Evolutionary conservation across 345 rosid genomes (phyloP).

Genomic region (Clarkia xantiana): DNA sequence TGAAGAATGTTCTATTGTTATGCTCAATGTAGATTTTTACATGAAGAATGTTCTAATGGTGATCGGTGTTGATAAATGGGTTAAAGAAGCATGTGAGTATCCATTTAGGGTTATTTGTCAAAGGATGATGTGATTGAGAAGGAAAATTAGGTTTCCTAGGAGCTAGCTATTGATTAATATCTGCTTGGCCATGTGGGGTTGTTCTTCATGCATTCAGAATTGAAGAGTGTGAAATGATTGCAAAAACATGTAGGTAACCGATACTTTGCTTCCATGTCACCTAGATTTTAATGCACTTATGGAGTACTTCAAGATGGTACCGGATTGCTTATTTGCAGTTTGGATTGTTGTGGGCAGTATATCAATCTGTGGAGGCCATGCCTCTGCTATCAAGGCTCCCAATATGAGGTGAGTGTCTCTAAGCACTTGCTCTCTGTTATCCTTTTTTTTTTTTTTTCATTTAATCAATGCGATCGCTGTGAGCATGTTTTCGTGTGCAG

Average conservation of each 20-base stretch:
- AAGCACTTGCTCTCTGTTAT: neutral
- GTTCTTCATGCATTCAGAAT: too few species aligned
- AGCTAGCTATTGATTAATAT: too few species aligned
- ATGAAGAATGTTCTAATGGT: too few species aligned
- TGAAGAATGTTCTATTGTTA: neutral
- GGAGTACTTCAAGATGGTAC: conserved; percentile 88
- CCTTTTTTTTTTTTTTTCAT: too few species aligned
- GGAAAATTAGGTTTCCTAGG: too few species aligned
- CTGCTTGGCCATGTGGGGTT: too few species aligned
- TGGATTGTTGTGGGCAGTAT: conserved; percentile 99
- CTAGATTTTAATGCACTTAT: conserved; percentile 67
- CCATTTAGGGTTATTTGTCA: neutral
- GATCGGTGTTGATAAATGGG: too few species aligned
- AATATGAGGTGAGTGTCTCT: conserved; percentile 59
- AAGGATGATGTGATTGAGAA: too few species aligned
- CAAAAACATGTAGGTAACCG: neutral
- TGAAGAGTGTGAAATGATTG: too few species aligned
- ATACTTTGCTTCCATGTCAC: conserved; percentile 7
- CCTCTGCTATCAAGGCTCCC: conserved; percentile 80
- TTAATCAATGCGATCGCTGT: conserved; percentile 4
- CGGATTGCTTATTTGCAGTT: conserved; percentile 97
- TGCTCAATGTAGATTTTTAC: neutral
- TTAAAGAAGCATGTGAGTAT: too few species aligned
- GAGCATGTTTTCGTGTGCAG: conserved; percentile 38
- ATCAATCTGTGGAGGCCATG: conserved; percentile 93